Conservation (phyloP, 345 rosid species). For the Salix suchowensis region DNA sequence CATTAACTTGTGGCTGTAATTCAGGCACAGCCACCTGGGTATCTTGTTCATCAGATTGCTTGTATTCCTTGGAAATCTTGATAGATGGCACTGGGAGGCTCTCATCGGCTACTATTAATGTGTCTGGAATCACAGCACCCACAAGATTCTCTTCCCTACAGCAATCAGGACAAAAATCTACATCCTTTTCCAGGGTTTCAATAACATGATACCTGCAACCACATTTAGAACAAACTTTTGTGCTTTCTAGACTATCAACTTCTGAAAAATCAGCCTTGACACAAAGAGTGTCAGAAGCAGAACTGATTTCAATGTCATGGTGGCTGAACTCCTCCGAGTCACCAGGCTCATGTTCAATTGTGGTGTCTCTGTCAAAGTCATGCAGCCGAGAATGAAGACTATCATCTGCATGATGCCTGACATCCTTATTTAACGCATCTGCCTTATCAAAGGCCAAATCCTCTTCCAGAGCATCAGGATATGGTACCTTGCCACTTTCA, state of each 20-base stretch:
- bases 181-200: constrained; percentile 38
- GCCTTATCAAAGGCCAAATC: constrained; percentile 52
- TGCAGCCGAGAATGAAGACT: constrained; percentile 34
- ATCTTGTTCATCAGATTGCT: constrained; percentile 28
- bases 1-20: constrained; percentile 23
- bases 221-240: constrained; percentile 57
- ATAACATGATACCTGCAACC: constrained; percentile 44
- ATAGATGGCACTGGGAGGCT: constrained; percentile 20
- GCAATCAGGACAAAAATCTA: constrained; percentile 69
- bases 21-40: constrained; percentile 22
- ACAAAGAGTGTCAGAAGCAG: constrained; percentile 37
- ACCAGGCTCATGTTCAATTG: constrained; percentile 36
- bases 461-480: constrained; percentile 51
- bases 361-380: constrained; percentile 36
- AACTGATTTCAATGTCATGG: constrained; percentile 40
- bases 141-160: constrained; percentile 36
- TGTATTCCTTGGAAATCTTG: constrained; percentile 28
- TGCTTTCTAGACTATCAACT: constrained; percentile 37
- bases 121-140: constrained; percentile 27
- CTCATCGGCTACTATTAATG: constrained; percentile 25
- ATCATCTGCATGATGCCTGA: constrained; percentile 36
- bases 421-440: constrained; percentile 39
- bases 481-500: constrained; percentile 36
- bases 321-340: constrained; percentile 39
- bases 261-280: constrained; percentile 38